Evolutionary conservation across 352 stramenopile species (phyloP).

Genomic region (Pythium scleroteichum): DNA sequence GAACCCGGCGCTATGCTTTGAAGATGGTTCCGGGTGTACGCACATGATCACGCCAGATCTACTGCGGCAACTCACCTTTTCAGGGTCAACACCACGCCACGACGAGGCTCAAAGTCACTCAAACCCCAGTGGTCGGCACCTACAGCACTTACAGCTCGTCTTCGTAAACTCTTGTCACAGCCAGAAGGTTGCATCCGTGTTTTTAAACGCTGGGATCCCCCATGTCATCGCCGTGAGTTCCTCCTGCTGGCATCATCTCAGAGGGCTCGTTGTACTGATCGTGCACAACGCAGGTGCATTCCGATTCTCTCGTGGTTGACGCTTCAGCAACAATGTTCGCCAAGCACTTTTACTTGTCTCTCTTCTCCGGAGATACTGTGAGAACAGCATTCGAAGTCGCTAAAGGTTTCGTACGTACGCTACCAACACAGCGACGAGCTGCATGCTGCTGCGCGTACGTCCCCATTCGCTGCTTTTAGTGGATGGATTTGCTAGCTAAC

Average conservation of each 20-base stretch:
- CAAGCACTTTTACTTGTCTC: constrained; percentile 84
- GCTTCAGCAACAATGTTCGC: constrained; percentile 78
- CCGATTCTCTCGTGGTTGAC: constrained; percentile 75
- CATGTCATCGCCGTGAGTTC: constrained; percentile 88
- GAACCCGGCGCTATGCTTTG: constrained; percentile 73
- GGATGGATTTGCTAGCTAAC: no score
- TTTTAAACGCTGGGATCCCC: constrained; percentile 87
- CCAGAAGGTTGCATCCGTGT: constrained; percentile 85
- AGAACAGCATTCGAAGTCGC: constrained; percentile 73
- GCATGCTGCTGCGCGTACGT: constrained; percentile 83
- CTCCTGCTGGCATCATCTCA: neutral
- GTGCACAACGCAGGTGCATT: constrained; percentile 58
- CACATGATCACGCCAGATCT: constrained; percentile 73
- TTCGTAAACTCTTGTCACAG: constrained; percentile 88
- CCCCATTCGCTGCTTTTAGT: no score
- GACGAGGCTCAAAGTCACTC: neutral
- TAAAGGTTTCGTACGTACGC: constrained; percentile 61
- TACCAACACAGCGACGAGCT: constrained; percentile 59
- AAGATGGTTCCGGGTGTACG: constrained; percentile 71
- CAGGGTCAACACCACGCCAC: constrained; percentile 26
- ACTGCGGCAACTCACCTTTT: constrained; percentile 70
- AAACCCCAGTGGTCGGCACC: constrained; percentile 3
- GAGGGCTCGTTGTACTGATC: no score
- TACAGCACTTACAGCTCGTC: constrained; percentile 50
- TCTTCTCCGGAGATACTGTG: constrained; percentile 76